Evolutionary conservation across 1,284 basidiomycete species (phyloP).

Genomic region (Chalciporus sp.): DNA sequence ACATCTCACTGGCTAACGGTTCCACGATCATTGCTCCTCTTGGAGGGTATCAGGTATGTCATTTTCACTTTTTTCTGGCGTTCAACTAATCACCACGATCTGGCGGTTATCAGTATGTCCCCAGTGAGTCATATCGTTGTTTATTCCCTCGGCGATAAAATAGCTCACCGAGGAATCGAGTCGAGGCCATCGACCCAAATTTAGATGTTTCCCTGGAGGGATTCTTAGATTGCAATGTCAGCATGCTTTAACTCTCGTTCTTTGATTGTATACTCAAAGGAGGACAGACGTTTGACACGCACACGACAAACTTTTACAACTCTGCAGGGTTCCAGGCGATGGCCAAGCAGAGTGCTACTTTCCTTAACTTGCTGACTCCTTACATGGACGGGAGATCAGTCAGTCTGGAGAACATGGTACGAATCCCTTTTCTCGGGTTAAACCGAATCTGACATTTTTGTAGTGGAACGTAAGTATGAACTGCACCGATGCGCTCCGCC

Average conservation of each 20-base stretch:
- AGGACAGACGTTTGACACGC: conserved; percentile 51
- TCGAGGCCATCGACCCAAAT: conserved; percentile 66
- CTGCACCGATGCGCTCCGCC: not conserved
- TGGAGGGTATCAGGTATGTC: conserved; percentile 66
- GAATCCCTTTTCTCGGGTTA: conserved; percentile 18
- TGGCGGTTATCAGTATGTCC: conserved; percentile 48
- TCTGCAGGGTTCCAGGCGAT: conserved; percentile 57
- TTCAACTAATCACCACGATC: not conserved
- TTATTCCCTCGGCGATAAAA: conserved; percentile 34
- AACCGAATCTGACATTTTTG: conserved; percentile 9
- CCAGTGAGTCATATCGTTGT: conserved; percentile 50
- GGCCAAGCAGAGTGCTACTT: conserved; percentile 49
- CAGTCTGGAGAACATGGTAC: conserved; percentile 65
- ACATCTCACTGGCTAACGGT: conserved; percentile 70
- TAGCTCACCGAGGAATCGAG: conserved; percentile 41
- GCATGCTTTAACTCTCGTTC: conserved; percentile 16
- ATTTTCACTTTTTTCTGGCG: not conserved
- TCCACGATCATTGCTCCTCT: conserved; percentile 68
- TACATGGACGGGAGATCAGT: conserved; percentile 61
- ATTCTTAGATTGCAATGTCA: conserved; percentile 62
- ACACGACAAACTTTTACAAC: conserved; percentile 53
- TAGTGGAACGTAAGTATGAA: conserved; percentile 62
- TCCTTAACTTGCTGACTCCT: conserved; percentile 55
- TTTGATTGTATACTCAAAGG: not conserved
- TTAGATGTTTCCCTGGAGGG: conserved; percentile 66